Evolutionary conservation across 805 yeast genomes (phyloP), one percentile per base, ranked within the genome.

Genomic region (Cyberlindnera euphorbiiphila): DNA sequence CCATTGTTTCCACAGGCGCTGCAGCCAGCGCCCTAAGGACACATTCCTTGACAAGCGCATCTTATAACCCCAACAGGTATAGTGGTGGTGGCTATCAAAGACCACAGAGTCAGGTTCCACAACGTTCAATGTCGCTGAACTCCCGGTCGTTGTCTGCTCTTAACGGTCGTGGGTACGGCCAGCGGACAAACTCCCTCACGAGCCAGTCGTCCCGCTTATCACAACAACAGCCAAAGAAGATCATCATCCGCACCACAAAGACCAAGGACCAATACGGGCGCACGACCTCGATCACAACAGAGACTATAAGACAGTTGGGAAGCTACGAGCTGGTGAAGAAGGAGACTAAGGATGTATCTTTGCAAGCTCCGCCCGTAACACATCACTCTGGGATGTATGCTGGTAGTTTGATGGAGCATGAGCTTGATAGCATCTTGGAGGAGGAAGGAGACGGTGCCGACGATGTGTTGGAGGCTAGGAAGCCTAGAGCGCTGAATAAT

Each of bases 271-370:
- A 63, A 6, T 61, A 58, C 26, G 82, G 82, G 0, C 64, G 78
- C 27, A 75, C 81, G 0, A 66, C 61, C 39, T 74, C 80, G 3
- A 72, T 76, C 29, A 74, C 80, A 3, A 73, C 69, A 28, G 72
- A 72, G 27, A 74, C 78, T 0, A 63, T 76, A 19, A 67, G 72
- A 44, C 64, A 66, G 32, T 52, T 71, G 45, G 76, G 75, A 22
- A 70, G 75, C 1, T 63, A 56, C 32, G 76, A 74, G 38, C 63
- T 71, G 31, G 66, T 69, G 11, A 71, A 69, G 43, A 72, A 72
- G 6, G 72, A 74, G 1, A 64, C 69, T 1, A 64, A 69, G 33
- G 51, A 45, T 8, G 34, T 46, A 25, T 9, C 32, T 12, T 42
- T 43, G 46, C 61, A 50, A 10, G 42, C 55, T n/a, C 54, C 61